Evolutionary conservation across 768 basidiomycete genomes (phyloP), one percentile per base, ranked within the genome.

Genomic region (Lentinula raphanica): DNA sequence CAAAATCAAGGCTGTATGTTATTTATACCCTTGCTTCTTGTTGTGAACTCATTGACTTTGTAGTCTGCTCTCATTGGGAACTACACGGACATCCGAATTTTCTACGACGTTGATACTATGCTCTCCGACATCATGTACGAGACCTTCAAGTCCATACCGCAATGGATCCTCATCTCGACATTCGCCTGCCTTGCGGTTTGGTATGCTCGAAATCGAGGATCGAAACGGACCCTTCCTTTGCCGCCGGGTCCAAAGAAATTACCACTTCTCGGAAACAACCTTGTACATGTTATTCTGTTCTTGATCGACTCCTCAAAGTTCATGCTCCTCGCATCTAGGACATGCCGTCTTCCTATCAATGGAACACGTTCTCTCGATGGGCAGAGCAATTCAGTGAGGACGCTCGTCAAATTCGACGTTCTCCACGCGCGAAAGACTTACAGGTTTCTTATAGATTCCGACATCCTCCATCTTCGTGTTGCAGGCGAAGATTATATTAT

Each of bases 341-440:
- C 42, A 49, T 79, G 17, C 77, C 77, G 11, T 64, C 69, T 40
- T 66, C 65, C 15, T 63, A 71, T 35, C 74, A 73, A 49, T 73
- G 75, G 64, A 64, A 63, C 31, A 71, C 69, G 0, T 79, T 73
- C 59, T 68, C 73, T 5, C 61, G 66, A 40, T 79, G 76, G 78
- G 70, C 72, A 45, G 67, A 72, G 13, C 66, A 72, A 62, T 68
- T 72, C 54, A 68, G 76, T 75, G 46, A 36, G 67, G 64, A 3
- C 58, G 51, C 19, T n/a, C n/a, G 9, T 1, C 12, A 48, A 32
- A 32, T 32, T 5, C 31, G 44, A 27, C 40, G n/a, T 39, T 36
- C 15, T 19, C 7, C 12, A 29, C 6, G 32, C 46, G 39, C 32
- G 58, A 25, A 7, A 32, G 15, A 36, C 21, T 19, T 0, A 13